phyloP scores from a whole-genome alignment of 2,329 filamentous ascomycete genomes.

The Penicillium sp. region DNA sequence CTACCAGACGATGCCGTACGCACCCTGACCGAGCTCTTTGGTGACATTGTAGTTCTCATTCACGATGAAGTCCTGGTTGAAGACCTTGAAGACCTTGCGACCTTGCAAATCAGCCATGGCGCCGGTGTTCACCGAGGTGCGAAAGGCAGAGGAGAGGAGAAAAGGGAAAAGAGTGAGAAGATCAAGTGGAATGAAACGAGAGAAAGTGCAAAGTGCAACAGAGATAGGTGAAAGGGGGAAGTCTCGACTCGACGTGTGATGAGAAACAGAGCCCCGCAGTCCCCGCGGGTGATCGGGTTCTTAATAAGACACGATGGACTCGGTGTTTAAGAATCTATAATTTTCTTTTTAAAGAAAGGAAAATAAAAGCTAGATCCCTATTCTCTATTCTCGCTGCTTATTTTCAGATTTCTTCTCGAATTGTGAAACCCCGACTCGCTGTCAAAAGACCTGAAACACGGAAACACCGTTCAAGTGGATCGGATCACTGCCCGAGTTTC shows the following conservation, averaged over 20 bases:
- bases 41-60: constrained; percentile 98
- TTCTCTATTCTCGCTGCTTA: neutral
- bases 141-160: constrained; percentile 1
- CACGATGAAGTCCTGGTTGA: constrained; percentile 98
- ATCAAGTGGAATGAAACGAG: neutral
- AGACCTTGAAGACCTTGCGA: constrained; percentile 97
- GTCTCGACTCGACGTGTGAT: constrained; percentile 19
- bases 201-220: constrained; percentile 1
- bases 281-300: constrained; percentile 20
- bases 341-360: too few species aligned
- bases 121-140: constrained; percentile 1
- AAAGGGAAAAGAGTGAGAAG: constrained; percentile 1
- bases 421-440: neutral
- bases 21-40: constrained; percentile 96
- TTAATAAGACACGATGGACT: neutral
- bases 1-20: constrained; percentile 98
- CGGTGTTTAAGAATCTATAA: too few species aligned
- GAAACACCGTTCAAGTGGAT: neutral
- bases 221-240: constrained; percentile 11
- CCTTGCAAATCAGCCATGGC: constrained; percentile 61
- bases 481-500: neutral
- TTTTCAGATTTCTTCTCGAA: neutral
- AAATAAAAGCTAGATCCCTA: neutral
- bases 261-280: constrained; percentile 24
- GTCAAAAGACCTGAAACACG: neutral